These are phyloP conservation scores for Fusarium buxicola DNA, from an alignment of 2,329 filamentous ascomycete species.

Conservation along the genomic window DNA sequence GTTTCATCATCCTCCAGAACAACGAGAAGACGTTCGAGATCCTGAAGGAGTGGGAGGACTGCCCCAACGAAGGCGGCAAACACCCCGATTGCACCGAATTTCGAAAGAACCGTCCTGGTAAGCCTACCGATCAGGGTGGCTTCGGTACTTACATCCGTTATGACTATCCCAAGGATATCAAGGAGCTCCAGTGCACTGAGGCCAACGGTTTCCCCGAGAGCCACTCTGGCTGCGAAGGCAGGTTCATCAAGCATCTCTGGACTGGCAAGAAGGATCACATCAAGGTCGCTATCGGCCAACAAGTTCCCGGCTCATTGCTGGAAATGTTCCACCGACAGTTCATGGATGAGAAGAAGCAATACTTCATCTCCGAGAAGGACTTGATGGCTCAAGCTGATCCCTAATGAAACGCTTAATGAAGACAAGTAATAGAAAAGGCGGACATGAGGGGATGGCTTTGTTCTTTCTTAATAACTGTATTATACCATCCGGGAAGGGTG, in stretches of 20 bases:
- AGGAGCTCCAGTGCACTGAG: conserved; percentile 55
- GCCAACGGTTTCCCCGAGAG: conserved; percentile 58
- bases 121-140: conserved; percentile 57
- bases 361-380: conserved; percentile 52
- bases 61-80: conserved; percentile 54
- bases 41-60: conserved; percentile 60
- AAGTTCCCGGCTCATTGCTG: conserved; percentile 52
- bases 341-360: conserved; percentile 49
- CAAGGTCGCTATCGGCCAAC: conserved; percentile 53
- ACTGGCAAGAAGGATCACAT: conserved; percentile 55
- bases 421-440: conserved; percentile 31
- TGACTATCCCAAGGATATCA: conserved; percentile 55
- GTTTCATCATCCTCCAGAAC: conserved; percentile 66
- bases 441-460: conserved; percentile 37
- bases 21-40: conserved; percentile 60
- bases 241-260: conserved; percentile 59
- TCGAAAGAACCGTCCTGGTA: conserved; percentile 51
- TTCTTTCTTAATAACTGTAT: conserved; percentile 46
- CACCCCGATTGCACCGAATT: conserved; percentile 55
- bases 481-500: conserved; percentile 40
- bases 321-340: conserved; percentile 53
- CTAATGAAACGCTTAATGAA: conserved; percentile 41
- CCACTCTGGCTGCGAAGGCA: conserved; percentile 53
- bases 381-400: conserved; percentile 45
- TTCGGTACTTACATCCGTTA: conserved; percentile 59